Conservation (phyloP, 2,329 filamentous ascomycete species). For the Hypoxylon sp. region DNA sequence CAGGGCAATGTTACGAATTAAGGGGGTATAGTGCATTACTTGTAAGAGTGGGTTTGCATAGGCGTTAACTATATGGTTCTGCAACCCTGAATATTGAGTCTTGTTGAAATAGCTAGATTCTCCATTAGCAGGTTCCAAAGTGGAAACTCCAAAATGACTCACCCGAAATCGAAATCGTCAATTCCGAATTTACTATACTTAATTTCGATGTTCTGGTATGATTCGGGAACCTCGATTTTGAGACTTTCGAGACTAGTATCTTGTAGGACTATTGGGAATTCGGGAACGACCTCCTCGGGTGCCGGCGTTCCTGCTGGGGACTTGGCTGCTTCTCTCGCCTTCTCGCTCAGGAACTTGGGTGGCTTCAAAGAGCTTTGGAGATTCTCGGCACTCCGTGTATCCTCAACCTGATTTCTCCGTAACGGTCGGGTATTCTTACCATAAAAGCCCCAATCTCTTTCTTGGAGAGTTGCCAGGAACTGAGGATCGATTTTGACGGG, state of each 20-base stretch:
- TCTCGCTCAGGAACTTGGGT: conserved; percentile 96
- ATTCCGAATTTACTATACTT: conserved; percentile 99
- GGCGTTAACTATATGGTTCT: conserved; percentile 97
- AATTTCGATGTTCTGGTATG: conserved; percentile 96
- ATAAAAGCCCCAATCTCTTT: conserved; percentile 82
- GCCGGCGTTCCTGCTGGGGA: conserved; percentile 60
- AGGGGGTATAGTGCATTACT: conserved; percentile 89
- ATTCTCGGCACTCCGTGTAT: conserved; percentile 76
- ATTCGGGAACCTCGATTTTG: conserved; percentile 85
- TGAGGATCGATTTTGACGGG: conserved; percentile 80
- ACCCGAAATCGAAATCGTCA: conserved; percentile 99
- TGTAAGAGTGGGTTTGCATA: conserved; percentile 95
- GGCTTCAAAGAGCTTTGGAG: conserved; percentile 75
- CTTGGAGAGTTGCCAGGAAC: conserved; percentile 77
- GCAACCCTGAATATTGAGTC: conserved; percentile 89
- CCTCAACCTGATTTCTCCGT: conserved; percentile 86
- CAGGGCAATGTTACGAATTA: conserved; percentile 88
- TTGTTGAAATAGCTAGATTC: conserved; percentile 87
- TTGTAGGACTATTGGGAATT: conserved; percentile 75
- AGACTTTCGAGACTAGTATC: conserved; percentile 79
- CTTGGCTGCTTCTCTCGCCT: conserved; percentile 77
- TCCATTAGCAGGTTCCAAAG: conserved; percentile 11
- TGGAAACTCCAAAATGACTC: conserved; percentile 52
- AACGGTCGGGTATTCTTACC: conserved; percentile 81
- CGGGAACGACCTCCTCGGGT: conserved; percentile 64